Evolutionary conservation across 768 basidiomycete species (phyloP), one percentile per base, ranked within the genome.

Genomic region (Tylopilus plumbeoviolaceoides): DNA sequence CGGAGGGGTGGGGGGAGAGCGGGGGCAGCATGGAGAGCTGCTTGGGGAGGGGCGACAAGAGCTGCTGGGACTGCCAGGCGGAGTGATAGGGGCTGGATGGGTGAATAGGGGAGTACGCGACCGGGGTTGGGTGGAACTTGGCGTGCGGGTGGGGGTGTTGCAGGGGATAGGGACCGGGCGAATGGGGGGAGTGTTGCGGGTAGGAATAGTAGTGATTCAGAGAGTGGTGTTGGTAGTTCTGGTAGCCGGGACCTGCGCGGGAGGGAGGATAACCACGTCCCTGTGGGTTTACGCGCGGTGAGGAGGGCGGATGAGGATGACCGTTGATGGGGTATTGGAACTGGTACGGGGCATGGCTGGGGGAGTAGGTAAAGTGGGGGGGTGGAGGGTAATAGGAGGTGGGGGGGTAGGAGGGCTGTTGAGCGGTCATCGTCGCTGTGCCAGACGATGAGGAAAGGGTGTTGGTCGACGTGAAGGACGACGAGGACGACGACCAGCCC

Each of bases 41-140:
- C 70, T 84, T 85, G 53, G 84, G 84, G 23, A 84, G 60, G 2
- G 83, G 82, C 0, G 84, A 85, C 23, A 81, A 64, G 28, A 72
- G 74, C 27, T 76, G 74, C 51, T 75, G 74, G 43, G 70, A 46
- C 38, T 75, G 72, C 79, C 79, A 82, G n/a, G n/a, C n/a, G 23
- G 77, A 65, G n/a, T 63, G 61, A 54, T 72, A 76, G 30, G 69
- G 63, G 39, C 63, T 60, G 63, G 59, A 28, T 59, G 60, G 0
- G 56, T 46, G 8, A 54, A 18, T 54, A 23, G 61, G 57, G 3
- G 73, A 64, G 55, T 71, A 72, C n/a, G 73, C 70, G 27, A 73
- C 68, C 23, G 76, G 64, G 43, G 35, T 0, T 0, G 45, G 28
- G 41, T 44, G 49, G 41, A 58, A 58, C 50, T 63, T 70, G 30